These are phyloP conservation scores for Trametes cubensis DNA, from an alignment of 768 basidiomycete species.

Conservation along the genomic window DNA sequence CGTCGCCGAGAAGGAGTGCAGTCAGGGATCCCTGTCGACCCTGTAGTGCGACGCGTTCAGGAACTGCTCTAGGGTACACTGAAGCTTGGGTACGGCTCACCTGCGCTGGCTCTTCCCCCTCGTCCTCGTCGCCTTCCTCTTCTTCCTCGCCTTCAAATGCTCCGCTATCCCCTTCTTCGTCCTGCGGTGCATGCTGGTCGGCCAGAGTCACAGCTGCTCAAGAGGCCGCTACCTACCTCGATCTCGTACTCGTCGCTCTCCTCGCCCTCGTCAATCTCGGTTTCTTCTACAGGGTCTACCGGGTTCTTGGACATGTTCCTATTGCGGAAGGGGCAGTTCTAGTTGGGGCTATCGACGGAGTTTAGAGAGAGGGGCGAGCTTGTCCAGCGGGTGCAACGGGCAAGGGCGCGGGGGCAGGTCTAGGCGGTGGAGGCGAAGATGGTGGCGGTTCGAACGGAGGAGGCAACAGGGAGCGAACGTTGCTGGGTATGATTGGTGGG, in stretches of 20 bases:
- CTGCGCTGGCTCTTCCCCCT: conserved; percentile 24
- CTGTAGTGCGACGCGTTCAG: conserved; percentile 7
- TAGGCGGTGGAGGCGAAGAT: background rate
- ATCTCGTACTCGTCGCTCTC: conserved; percentile 38
- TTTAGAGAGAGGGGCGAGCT: background rate
- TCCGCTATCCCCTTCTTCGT: conserved; percentile 32
- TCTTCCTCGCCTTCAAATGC: conserved; percentile 28
- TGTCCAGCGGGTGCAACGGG: background rate
- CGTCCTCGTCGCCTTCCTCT: conserved; percentile 28
- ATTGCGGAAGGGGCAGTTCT: background rate
- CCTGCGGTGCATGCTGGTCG: conserved; percentile 2
- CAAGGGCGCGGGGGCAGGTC: background rate
- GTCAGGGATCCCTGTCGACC: conserved; percentile 28
- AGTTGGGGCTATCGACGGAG: background rate
- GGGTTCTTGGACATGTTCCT: conserved; percentile 19
- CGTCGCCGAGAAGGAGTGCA: conserved; percentile 31
- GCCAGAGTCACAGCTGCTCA: background rate
- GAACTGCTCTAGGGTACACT: background rate
- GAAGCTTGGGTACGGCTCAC: background rate
- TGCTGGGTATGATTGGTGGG: conserved; percentile 23
- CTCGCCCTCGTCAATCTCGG: conserved; percentile 27
- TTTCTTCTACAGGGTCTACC: conserved; percentile 19
- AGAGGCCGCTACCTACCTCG: conserved; percentile 6
- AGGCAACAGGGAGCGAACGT: conserved; percentile 19
- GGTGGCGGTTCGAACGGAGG: background rate